A percentile compares a stretch with the other conserved stretches of the same genome.
These are phyloP conservation scores for Marasmius fiardii DNA, from an alignment of 1,284 basidiomycete species.

Conservation along the genomic window DNA sequence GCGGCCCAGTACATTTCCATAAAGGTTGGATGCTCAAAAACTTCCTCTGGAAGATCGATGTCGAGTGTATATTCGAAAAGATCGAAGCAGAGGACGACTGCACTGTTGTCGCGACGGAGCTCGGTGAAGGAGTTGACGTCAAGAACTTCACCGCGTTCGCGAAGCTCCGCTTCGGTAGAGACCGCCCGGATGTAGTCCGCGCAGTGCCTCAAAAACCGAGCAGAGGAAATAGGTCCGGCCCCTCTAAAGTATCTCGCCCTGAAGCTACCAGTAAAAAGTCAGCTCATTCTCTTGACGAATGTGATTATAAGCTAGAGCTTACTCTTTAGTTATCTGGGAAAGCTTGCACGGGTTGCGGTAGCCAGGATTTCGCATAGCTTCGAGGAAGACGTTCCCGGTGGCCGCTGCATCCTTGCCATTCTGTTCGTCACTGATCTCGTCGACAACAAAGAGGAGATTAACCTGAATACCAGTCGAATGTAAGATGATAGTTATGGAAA, in stretches of 20 bases:
- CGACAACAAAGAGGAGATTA: slow-evolving; percentile 64
- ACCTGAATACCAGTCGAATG: slow-evolving; percentile 29
- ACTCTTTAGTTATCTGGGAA: slow-evolving; percentile 62
- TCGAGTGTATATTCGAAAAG: slow-evolving; percentile 59
- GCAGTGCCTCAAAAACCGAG: slow-evolving; percentile 52
- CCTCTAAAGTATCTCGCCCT: slow-evolving; percentile 42
- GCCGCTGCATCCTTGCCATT: slow-evolving; percentile 49
- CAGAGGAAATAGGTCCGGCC: slow-evolving; percentile 39
- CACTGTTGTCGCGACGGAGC: slow-evolving; percentile 65
- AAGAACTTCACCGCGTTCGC: slow-evolving; percentile 52
- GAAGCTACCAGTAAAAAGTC: slow-evolving; percentile 37
- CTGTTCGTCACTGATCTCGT: slow-evolving; percentile 71
- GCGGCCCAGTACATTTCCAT: slow-evolving; percentile 54
- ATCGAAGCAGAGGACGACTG: slow-evolving; percentile 59
- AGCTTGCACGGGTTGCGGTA: slow-evolving; percentile 53
- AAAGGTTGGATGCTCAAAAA: slow-evolving; percentile 54
- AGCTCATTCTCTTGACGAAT: not conserved
- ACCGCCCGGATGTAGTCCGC: slow-evolving; percentile 57
- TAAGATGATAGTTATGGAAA: not conserved
- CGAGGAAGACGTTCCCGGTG: slow-evolving; percentile 51
- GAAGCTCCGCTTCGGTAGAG: slow-evolving; percentile 55
- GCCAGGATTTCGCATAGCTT: slow-evolving; percentile 48
- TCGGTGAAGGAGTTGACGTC: slow-evolving; percentile 47
- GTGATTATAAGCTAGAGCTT: slow-evolving; percentile 20
- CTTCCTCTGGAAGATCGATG: slow-evolving; percentile 58